Evolutionary conservation across 129 eudicot species (phyloP), one percentile per base, ranked within the genome.

Genomic region (Cynara cardunculus): DNA sequence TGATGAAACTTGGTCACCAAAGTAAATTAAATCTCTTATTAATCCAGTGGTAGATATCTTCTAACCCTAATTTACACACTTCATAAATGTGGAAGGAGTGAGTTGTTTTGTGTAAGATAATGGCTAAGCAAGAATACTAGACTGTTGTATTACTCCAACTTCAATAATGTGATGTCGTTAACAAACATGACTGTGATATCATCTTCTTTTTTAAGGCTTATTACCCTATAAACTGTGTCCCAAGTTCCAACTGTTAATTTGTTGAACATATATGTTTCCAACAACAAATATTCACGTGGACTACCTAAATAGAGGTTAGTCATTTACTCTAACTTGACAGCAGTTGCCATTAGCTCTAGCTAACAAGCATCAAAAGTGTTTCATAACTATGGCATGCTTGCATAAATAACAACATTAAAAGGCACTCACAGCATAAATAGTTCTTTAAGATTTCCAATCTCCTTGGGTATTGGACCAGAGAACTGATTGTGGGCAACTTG

Each of bases 341-440:
- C 68, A 19, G 68, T 61, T 61, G 8, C 7, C 62, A 49, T 49
- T n/a, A 49, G 24, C 10, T 56, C 65, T 56, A 56, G 65, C 65
- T n/a, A n/a, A 56, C 65, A n/a, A 56, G 65, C 37, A 37, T 56
- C 64, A 21, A 16, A 14, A 30, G 14, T 64, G 28, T 19, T 64
- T 8, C 69, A 64, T 19, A 22, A 21, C 69, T 64, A 21, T 65
- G 12, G 16, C 69, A 6, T 69, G 21, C 61, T 59, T 59, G 65
- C 65, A 35, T 28, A 77, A 0, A 34, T 25, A 7, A 9, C 13
- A 46, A 25, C 59, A 24, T 37, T 61, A 25, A 31, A 25, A 37
- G 66, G 65, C 44, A 78, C 91, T 81, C 82, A 90, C 94, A 90
- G 77, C 81, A 75, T 71, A 31, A 37, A 73, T 12, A 90, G 83